Base-by-base conservation (phyloP, 768 basidiomycete genomes). In the Leccinum truebloodii region DNA sequence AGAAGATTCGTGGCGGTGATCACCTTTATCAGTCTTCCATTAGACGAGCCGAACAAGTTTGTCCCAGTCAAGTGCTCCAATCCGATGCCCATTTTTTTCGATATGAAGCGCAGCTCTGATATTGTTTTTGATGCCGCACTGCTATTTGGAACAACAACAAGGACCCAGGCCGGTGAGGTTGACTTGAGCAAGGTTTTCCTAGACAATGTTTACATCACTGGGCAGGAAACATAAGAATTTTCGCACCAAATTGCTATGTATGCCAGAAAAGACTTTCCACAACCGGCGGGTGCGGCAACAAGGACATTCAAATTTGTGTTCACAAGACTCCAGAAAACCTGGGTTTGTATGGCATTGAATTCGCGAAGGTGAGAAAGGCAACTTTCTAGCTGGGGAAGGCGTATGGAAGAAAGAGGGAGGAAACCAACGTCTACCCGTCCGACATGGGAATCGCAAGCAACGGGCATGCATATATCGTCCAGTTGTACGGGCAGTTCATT, bases 341-440 rank as follows among this genome's bases (percentile, higher is more conserved):
- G 96, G 0, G 90, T 92, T 70, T 99, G 97, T 2, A 97, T 86
- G 1, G 87, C 84, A 67, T 94, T 97, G 71, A 98, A 81, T 32
- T 81, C 80, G 24, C 76, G 78, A 28, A 89, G 62, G 49, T 75
- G 79, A 3, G 74, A 68, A 14, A 79, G 71, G 28, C 88, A 81
- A 2, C 80, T 60, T 20, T 77, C 73, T 4, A 90, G 70, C 2
- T 69, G 59, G 0, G 78, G 72, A 64, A 64, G 61, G 60, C 85
- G 79, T 14, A 92, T 69, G 6, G 80, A 77, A 16, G 82, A 81
- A 26, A 84, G 76, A 6, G 83, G 72, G 8, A 98, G 81, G 71
- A 90, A 89, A 2, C 94, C 92, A 13, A 95, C 79, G 60, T 90
- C 82, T 51, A 95, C 71, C 7, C 88, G 76, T 30, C 84, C 79